Evolutionary conservation across 306 rosid genomes (phyloP).

Genomic region (Abrus precatorius): DNA sequence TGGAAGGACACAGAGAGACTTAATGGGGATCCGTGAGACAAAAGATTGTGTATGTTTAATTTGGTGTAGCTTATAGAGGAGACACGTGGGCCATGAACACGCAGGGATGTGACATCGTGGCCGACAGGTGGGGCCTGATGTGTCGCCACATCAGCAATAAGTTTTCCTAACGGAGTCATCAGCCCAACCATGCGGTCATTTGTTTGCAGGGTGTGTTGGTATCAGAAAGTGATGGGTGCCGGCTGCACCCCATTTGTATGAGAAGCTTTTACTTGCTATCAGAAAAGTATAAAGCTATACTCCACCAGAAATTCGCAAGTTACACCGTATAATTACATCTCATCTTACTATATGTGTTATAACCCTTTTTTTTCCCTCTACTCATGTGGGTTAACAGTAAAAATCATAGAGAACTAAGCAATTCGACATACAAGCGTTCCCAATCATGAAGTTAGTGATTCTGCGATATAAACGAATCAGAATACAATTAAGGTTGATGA

Average conservation of each 20-base stretch:
- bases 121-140: constrained; percentile 56
- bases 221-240: constrained; percentile 55
- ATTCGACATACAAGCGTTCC: too few relatives aligned
- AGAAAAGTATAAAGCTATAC: too few relatives aligned
- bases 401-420: too few relatives aligned
- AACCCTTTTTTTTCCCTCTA: too few relatives aligned
- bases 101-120: not conserved
- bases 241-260: constrained; percentile 44
- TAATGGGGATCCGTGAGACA: constrained; percentile 29
- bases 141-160: constrained; percentile 56
- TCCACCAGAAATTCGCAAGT: too few relatives aligned
- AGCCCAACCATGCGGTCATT: constrained; percentile 45
- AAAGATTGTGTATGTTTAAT: not conserved
- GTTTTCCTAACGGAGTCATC: constrained; percentile 24
- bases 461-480: too few relatives aligned
- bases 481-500: too few relatives aligned
- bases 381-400: too few relatives aligned
- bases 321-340: too few relatives aligned
- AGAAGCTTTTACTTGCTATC: not conserved
- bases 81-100: constrained; percentile 61
- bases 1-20: constrained; percentile 42
- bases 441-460: too few relatives aligned
- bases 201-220: constrained; percentile 43
- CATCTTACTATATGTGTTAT: too few relatives aligned
- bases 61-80: constrained; percentile 4